phyloP scores from a whole-genome alignment of 176 grass and related monocot genomes.

The Oropetium thomaeum region DNA sequence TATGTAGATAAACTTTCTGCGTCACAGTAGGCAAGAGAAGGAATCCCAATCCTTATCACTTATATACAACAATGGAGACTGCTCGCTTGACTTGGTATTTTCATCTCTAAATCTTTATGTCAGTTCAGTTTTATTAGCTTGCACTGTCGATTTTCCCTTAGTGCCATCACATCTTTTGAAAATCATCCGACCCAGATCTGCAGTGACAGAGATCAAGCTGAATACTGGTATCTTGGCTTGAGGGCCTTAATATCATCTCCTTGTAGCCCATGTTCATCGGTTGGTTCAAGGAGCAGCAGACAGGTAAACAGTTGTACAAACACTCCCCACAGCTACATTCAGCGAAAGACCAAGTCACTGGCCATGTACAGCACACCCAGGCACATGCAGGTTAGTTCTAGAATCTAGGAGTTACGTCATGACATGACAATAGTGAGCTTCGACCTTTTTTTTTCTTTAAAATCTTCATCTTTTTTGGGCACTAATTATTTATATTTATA shows the following conservation, averaged over 20 bases:
- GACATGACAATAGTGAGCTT: background rate
- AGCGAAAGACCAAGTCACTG: constrained; percentile 58
- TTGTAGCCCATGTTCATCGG: constrained; percentile 48
- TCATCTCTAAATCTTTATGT: constrained; percentile 21
- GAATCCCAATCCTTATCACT: constrained; percentile 83
- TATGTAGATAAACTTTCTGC: constrained; percentile 76
- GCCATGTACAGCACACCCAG: constrained; percentile 55
- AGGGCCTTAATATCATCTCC: constrained; percentile 56
- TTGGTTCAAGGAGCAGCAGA: constrained; percentile 53
- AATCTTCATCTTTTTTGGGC: background rate
- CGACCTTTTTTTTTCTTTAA: background rate
- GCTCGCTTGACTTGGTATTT: constrained; percentile 89
- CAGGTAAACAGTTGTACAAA: constrained; percentile 59
- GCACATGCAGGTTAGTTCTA: constrained; percentile 65
- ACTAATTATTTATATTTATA: background rate
- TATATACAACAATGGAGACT: constrained; percentile 61
- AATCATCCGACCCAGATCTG: constrained; percentile 57
- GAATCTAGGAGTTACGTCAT: background rate
- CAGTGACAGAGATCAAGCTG: constrained; percentile 81
- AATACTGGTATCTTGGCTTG: constrained; percentile 80
- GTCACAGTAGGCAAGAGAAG: constrained; percentile 65
- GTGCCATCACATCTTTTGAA: background rate
- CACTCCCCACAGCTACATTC: constrained; percentile 58
- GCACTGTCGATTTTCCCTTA: background rate
- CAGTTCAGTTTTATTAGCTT: constrained; percentile 9